Percentiles rank a stretch among this genome's conserved stretches.
phyloP scores from a whole-genome alignment of 768 basidiomycete genomes.

The Sporobolomyces phaffii region DNA sequence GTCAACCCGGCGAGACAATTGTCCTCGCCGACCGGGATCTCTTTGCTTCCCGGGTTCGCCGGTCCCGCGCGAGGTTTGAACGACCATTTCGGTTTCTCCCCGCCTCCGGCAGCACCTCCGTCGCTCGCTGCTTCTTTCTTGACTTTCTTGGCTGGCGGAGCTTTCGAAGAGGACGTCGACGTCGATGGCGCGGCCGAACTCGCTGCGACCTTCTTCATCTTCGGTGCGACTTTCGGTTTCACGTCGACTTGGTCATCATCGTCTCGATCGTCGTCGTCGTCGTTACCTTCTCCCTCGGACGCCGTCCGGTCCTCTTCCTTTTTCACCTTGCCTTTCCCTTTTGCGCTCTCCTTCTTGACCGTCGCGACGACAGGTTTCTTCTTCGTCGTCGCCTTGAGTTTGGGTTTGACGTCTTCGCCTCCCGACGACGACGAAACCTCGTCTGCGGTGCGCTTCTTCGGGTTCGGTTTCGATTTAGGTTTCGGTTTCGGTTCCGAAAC shows the following conservation, averaged over 20 bases:
- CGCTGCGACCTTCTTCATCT: background rate
- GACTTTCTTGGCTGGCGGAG: background rate
- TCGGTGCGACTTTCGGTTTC: background rate
- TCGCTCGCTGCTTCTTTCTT: constrained; percentile 6
- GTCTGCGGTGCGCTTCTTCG: constrained; percentile 5
- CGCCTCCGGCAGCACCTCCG: constrained; percentile 36
- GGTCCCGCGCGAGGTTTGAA: constrained; percentile 45
- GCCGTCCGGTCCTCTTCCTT: background rate
- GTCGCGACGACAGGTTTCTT: constrained; percentile 18
- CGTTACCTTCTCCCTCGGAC: background rate
- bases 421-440: background rate
- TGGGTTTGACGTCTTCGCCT: constrained; percentile 28
- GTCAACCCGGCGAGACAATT: constrained; percentile 76
- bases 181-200: background rate
- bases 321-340: background rate
- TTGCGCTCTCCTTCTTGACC: background rate
- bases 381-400: constrained; percentile 16
- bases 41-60: constrained; percentile 59
- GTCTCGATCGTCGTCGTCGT: background rate
- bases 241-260: no score
- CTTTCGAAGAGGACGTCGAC: background rate
- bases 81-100: constrained; percentile 46
- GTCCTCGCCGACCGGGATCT: constrained; percentile 63
- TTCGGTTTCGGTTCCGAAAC: background rate
- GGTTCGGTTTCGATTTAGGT: constrained; percentile 2